Base-by-base conservation (phyloP, 2,329 filamentous ascomycete genomes). In the Ceratocystis alfenasii region DNA sequence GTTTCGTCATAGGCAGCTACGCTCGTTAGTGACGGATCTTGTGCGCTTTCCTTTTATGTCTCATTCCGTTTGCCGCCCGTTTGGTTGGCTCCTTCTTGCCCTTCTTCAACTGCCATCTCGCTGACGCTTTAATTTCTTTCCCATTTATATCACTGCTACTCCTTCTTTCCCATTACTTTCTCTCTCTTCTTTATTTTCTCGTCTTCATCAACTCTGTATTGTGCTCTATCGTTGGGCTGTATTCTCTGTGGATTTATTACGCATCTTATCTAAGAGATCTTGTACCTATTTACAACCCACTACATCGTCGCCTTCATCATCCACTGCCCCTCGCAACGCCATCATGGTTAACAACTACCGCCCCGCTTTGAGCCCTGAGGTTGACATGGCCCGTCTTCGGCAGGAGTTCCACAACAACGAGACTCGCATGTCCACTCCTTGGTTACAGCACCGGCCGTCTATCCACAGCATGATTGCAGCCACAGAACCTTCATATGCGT, bases 381-480 rank as follows among this genome's bases (percentile, higher is more conserved):
- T 41, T 25, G 46, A 62, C 36, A 66, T 66, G 64, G 15, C 25
- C 10, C 61, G 46, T 44, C 30, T 44, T 7, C 28, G 25, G 5
- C 48, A 65, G 33, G 50, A 53, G 10, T 33, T 22, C 33, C 41
- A 33, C 25, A 48, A 20, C 33, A 17, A 12, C 15, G 44, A 30
- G 2, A 15, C 20, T 20, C 22, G 25, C 7, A 17, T 12, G 12
- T 48, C 17, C 62, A 50, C 5, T 15, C 44, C n/a, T 10, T 67
- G 65, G 65, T 17, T 64, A 17, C 65, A 63, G 41, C 53, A 48
- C 62, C 53, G 36, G 41, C 28, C 61, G 8, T 64, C 65, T 8
- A 30, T 30, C 5, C 36, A 67, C 6, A 61, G 36, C 20, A n/a
- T 67, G 62, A 12, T 36, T 41, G 78, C 33, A 53, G 62, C 33